A percentile compares a stretch with the other conserved stretches of the same genome.
phyloP scores from a whole-genome alignment of 2,329 filamentous ascomycete species.

The Diaporthe humulicola region DNA sequence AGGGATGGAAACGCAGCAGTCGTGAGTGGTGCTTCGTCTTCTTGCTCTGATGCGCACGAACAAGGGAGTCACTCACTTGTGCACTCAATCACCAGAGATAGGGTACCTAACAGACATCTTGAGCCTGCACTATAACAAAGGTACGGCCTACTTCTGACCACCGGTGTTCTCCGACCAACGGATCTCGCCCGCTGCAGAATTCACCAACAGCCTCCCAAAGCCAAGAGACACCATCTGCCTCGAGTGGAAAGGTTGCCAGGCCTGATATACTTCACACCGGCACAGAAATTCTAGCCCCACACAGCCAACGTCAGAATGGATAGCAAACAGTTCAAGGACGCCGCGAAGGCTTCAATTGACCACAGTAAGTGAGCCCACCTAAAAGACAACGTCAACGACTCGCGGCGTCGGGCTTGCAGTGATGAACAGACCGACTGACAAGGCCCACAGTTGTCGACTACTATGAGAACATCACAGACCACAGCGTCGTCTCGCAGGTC shows the following conservation, averaged over 20 bases:
- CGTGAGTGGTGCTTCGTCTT: neutral
- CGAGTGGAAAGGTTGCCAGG: neutral
- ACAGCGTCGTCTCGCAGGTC: constrained; percentile 81
- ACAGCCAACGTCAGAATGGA: constrained; percentile 70
- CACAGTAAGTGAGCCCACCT: constrained; percentile 73
- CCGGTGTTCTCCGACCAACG: neutral
- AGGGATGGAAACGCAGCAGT: neutral
- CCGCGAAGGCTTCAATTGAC: constrained; percentile 83
- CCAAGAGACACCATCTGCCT: neutral
- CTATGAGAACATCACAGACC: constrained; percentile 79
- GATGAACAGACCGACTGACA: neutral
- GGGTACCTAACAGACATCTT: neutral
- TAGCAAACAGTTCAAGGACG: constrained; percentile 80
- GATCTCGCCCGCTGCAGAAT: neutral
- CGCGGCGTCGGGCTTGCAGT: constrained; percentile 25
- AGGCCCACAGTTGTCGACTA: constrained; percentile 78
- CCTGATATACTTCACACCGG: neutral
- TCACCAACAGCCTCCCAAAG: neutral
- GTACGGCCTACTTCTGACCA: neutral
- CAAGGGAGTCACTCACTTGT: neutral
- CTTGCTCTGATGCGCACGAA: constrained; percentile 6
- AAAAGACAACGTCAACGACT: constrained; percentile 25
- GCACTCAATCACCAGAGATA: neutral
- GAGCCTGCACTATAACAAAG: neutral
- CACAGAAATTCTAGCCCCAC: neutral